These are phyloP conservation scores for Eucalyptus curtisii DNA, from an alignment of 345 rosid species.

Conservation along the genomic window DNA sequence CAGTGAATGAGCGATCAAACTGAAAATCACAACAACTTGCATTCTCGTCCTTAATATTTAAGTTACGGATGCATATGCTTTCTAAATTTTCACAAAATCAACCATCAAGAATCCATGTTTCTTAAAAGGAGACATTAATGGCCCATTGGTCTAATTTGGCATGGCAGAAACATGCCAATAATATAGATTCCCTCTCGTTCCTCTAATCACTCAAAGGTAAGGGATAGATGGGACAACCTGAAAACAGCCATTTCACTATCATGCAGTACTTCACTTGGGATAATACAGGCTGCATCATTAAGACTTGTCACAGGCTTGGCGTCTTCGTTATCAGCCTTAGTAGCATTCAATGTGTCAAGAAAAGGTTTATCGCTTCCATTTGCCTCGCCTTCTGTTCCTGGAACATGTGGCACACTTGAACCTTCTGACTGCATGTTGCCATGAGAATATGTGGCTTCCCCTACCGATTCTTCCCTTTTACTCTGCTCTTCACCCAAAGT, in stretches of 20 bases:
- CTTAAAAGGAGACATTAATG: background rate
- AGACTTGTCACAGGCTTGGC: background rate
- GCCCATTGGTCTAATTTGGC: background rate
- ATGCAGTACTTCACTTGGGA: constrained; percentile 3
- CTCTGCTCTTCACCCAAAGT: constrained; percentile 8
- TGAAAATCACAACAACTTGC: background rate
- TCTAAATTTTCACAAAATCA: background rate
- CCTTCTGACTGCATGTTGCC: background rate
- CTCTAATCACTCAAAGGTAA: background rate
- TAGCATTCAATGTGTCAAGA: constrained; percentile 4
- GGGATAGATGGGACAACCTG: background rate
- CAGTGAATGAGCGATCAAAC: background rate
- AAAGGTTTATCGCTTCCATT: constrained; percentile 8
- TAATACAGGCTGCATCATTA: constrained; percentile 2
- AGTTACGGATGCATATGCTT: background rate
- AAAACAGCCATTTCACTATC: background rate
- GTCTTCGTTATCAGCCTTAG: background rate
- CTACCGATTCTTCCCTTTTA: background rate
- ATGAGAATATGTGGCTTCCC: background rate
- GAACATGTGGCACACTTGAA: background rate
- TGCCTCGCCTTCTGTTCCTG: constrained; percentile 5
- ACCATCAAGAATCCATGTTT: background rate
- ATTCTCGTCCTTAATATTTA: background rate
- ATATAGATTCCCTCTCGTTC: background rate
- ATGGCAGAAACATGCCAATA: background rate